Evolutionary conservation across 805 yeast species (phyloP).

Genomic region (Wickerhamomyces tratensis): DNA sequence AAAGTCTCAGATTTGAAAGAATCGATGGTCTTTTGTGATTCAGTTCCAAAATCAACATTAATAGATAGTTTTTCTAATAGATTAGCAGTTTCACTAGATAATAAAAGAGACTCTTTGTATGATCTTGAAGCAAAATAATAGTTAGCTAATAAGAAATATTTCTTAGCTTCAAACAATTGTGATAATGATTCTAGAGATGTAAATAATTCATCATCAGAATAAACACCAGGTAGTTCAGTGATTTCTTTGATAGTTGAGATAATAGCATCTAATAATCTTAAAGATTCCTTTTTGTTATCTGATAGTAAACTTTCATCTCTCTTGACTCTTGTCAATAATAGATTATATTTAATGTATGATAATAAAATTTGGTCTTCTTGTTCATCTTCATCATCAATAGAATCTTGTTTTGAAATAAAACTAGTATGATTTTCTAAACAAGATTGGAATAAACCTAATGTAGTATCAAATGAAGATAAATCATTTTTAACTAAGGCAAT

Average conservation of each 20-base stretch:
- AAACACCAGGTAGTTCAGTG: constrained; percentile 84
- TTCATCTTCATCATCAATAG: constrained; percentile 41
- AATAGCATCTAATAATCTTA: constrained; percentile 30
- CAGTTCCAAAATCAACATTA: constrained; percentile 12
- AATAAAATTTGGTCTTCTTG: constrained; percentile 67
- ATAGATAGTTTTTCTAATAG: constrained; percentile 9
- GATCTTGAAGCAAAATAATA: constrained; percentile 30
- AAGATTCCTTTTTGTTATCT: constrained; percentile 21
- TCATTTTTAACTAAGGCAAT: constrained; percentile 22
- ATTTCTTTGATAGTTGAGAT: constrained; percentile 45
- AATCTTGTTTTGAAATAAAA: constrained; percentile 41
- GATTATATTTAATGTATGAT: constrained; percentile 66
- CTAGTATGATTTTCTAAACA: constrained; percentile 50
- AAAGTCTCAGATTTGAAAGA: constrained; percentile 16
- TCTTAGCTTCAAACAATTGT: constrained; percentile 35
- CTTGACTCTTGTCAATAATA: constrained; percentile 54
- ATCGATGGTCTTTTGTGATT: constrained; percentile 28
- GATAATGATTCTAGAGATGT: constrained; percentile 42
- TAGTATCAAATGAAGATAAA: constrained; percentile 41
- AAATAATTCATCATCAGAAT: constrained; percentile 65
- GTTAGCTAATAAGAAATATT: constrained; percentile 34
- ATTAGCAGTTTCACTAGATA: constrained; percentile 24
- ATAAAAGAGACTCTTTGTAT: constrained; percentile 37
- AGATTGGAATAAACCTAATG: constrained; percentile 60
- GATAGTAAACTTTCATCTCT: constrained; percentile 45